Evolutionary conservation across 2,329 filamentous ascomycete genomes (phyloP), one percentile per base, ranked within the genome.

Genomic region (Achaetomium macrosporum): DNA sequence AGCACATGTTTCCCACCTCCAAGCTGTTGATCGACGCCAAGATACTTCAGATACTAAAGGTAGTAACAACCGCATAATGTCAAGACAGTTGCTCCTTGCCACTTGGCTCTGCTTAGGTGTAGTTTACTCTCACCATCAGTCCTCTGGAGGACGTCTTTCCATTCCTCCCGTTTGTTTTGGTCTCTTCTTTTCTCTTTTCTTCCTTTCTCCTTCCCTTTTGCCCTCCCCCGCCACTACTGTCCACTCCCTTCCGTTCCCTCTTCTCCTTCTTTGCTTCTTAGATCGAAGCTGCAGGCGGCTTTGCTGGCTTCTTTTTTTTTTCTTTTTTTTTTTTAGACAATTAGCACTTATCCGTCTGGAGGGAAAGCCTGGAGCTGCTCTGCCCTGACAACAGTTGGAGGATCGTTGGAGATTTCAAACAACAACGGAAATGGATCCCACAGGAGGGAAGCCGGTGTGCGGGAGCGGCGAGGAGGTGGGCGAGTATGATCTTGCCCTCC

Each of bases 401-500:
- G 11, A 35, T 25, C 25, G 4, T 25, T 25, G 25, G 25, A 25
- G 25, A 4, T 25, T 25, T 13, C 11, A 8, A 37, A 37, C 35
- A 37, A 15, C 35, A n/a, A 12, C 10, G 33, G 50, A 53, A 3
- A 55, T 55, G 57, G 55, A 54, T n/a, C 42, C 45, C 15, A 57
- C 66, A 59, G 61, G 47, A 47, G 61, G 59, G 45, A 70, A 74
- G 65, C 72, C 72, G 17, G 57, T 61, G 33, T 74, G 72, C 47
- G 71, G 72, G 17, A 64, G 70, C 47, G 69, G 64, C 16, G 55
- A 63, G 53, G 60, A 68, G 54, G 55, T 47, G 1, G 71, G 70
- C 55, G 71, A 72, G 42, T 75, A 75, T 54, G 72, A 75, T 54
- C 58, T 74, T 33, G 61, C 63, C n/a, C 57, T 75, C 17, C 72